Evolutionary conservation across 2,329 filamentous ascomycete genomes (phyloP), one percentile per base, ranked within the genome.

Genomic region (Talaromyces islandicus): DNA sequence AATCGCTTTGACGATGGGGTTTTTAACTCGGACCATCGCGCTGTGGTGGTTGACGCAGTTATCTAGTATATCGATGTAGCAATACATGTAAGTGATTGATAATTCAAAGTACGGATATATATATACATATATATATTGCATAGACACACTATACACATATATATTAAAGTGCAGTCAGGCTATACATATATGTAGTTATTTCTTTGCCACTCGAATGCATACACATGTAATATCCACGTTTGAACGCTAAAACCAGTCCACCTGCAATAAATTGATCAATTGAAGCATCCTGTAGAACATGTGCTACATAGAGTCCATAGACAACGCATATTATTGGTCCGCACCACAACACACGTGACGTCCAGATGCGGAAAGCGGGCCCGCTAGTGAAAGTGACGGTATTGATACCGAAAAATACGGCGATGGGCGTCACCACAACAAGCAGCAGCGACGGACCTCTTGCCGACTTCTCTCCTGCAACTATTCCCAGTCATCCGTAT

Each of bases 1-100:
- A 86, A 83, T 64, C 68, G 70, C 52, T 85, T 85, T 64, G 83
- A 86, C 51, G 80, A 84, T 64, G 78, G 77, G 1, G 71, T 85
- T 2, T 82, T 76, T 64, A 76, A 73, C 59, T 85, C 81, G 60
- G 84, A 86, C 66, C 84, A 86, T 68, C 74, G 81, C 52, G 81
- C 79, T 52, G 83, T 86, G 5, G 78, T 85, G 52, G 80, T 78
- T 2, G 83, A 85, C 74, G 70, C 73, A 25, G 63, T 65, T 4
- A 63, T 76, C 19, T 55, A 35, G 53, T 35, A 30, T 21, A 55
- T 9, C 19, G 7, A 3, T 12, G 9, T 46, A 46, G 19, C 10
- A n/a, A n/a, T n/a, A n/a, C n/a, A n/a, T n/a, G n/a, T n/a, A n/a
- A n/a, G n/a, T n/a, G n/a, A n/a, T n/a, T n/a, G n/a, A n/a, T n/a